These are phyloP conservation scores for Cordyceps farinosa DNA, from an alignment of 2,329 filamentous ascomycete species.

Conservation along the genomic window DNA sequence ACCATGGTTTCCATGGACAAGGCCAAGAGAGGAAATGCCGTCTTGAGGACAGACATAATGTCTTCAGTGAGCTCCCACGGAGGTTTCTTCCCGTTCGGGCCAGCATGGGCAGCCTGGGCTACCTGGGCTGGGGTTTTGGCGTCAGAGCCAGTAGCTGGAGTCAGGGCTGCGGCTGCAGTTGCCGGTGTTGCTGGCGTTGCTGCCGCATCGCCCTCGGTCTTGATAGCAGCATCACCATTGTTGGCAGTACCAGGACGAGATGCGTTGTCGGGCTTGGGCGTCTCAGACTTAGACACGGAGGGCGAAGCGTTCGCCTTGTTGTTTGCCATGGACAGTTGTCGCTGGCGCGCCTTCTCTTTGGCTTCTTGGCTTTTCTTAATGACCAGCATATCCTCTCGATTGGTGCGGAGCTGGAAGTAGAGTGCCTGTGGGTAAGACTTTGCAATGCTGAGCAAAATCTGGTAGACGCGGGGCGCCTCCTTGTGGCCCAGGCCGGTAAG, in stretches of 20 bases:
- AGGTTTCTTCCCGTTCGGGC: conserved; percentile 60
- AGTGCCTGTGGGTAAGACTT: conserved; percentile 93
- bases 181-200: conserved; percentile 22
- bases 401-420: conserved; percentile 93
- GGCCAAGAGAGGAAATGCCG: conserved; percentile 90
- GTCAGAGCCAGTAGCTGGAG: conserved; percentile 26
- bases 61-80: conserved; percentile 97
- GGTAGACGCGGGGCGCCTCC: conserved; percentile 82
- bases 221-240: conserved; percentile 42
- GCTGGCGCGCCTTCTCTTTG: conserved; percentile 60
- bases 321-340: conserved; percentile 43
- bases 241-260: conserved; percentile 52
- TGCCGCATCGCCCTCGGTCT: conserved; percentile 41
- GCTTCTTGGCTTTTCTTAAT: conserved; percentile 86
- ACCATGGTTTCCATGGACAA: conserved; percentile 99
- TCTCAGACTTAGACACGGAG: conserved; percentile 52
- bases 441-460: conserved; percentile 86
- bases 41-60: conserved; percentile 92
- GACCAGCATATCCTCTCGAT: conserved; percentile 84
- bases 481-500: conserved; percentile 87
- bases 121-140: conserved; percentile 13
- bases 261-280: conserved; percentile 34
- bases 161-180: conserved; percentile 24
- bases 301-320: conserved; percentile 46
- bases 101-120: conserved; percentile 18